Conservation (phyloP, 2,329 filamentous ascomycete genomes). For the Epichloe baconii region DNA sequence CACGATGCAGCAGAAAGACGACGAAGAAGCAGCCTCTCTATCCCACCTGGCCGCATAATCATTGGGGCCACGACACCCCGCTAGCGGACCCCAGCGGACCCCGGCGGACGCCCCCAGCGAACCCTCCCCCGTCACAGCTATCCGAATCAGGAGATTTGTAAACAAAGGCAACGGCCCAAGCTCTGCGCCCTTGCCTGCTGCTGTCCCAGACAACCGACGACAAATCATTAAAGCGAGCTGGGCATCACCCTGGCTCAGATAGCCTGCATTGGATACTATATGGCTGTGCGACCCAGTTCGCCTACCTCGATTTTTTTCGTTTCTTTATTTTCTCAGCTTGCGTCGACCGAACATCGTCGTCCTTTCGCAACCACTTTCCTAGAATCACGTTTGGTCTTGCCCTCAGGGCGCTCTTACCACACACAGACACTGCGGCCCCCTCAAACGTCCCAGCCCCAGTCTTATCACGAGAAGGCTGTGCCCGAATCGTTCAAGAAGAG, state of each 20-base stretch:
- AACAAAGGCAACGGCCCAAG: constrained; percentile 25
- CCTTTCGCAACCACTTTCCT: background rate
- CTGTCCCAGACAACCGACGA: constrained; percentile 23
- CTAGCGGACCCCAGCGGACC: background rate
- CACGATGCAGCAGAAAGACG: constrained; percentile 11
- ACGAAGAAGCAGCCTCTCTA: constrained; percentile 6
- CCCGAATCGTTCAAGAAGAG: background rate
- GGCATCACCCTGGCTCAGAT: constrained; percentile 2
- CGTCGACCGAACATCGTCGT: background rate
- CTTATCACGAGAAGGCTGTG: background rate
- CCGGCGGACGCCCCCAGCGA: background rate
- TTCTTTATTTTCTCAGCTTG: background rate
- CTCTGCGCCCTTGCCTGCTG: constrained; percentile 13
- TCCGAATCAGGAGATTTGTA: constrained; percentile 27
- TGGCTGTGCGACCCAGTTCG: constrained; percentile 1
- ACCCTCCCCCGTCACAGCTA: constrained; percentile 15
- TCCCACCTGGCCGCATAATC: constrained; percentile 2
- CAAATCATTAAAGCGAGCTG: constrained; percentile 5
- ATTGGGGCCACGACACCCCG: constrained; percentile 1
- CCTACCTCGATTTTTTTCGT: background rate
- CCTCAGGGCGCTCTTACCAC: background rate
- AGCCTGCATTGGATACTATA: constrained; percentile 1
- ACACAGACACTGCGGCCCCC: background rate
- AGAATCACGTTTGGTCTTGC: background rate
- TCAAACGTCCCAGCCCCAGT: background rate